Evolutionary conservation across 2,329 filamentous ascomycete species (phyloP).

Genomic region (Xylariaceae sp.): DNA sequence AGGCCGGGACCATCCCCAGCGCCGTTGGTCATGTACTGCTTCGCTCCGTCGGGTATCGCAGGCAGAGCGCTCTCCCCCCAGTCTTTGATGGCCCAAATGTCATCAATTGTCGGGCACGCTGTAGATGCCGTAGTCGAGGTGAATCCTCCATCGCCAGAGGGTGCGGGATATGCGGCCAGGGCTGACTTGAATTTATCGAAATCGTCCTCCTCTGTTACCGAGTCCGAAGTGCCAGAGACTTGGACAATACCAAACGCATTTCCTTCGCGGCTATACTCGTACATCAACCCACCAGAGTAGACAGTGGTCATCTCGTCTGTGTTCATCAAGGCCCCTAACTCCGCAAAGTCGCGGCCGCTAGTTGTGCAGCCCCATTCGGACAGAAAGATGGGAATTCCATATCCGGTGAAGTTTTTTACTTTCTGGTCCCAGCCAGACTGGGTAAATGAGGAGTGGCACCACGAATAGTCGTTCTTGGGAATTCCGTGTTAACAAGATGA

Average conservation of each 20-base stretch:
- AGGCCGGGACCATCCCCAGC: conserved; percentile 55
- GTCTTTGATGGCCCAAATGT: conserved; percentile 49
- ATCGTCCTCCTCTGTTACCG: conserved; percentile 58
- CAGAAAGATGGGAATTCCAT: conserved; percentile 87
- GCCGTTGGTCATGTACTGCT: conserved; percentile 50
- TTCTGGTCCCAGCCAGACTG: conserved; percentile 82
- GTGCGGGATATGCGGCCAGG: conserved; percentile 48
- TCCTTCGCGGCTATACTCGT: conserved; percentile 76
- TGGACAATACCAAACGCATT: conserved; percentile 79
- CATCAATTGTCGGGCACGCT: conserved; percentile 49
- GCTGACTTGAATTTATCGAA: conserved; percentile 55
- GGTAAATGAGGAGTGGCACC: conserved; percentile 68
- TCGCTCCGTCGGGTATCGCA: conserved; percentile 48
- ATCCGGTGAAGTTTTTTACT: conserved; percentile 82
- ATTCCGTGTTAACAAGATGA: conserved; percentile 14
- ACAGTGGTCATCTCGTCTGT: conserved; percentile 73
- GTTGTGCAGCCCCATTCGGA: conserved; percentile 91
- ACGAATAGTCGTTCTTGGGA: conserved; percentile 74
- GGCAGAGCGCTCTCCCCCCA: conserved; percentile 45
- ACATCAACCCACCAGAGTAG: conserved; percentile 94
- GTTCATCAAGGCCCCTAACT: conserved; percentile 77
- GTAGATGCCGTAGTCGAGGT: conserved; percentile 45
- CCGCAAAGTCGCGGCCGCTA: conserved; percentile 77
- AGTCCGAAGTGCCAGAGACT: conserved; percentile 51
- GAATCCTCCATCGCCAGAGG: conserved; percentile 50